Conservation (phyloP, 345 rosid species). For the Gossypium sturtianum region DNA sequence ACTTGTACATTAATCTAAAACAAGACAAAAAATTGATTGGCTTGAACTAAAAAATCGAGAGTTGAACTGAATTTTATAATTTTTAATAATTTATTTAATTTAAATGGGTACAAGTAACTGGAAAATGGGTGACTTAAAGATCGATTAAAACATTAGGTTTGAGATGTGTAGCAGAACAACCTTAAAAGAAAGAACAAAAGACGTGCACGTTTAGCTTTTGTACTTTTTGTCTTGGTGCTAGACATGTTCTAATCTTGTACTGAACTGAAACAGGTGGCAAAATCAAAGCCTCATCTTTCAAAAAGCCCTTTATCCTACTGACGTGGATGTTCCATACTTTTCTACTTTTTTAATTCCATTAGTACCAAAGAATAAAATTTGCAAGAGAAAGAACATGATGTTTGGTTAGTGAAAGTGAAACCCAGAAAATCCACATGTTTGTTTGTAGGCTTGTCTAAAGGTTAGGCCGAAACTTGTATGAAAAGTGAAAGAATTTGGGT, state of each 20-base stretch:
- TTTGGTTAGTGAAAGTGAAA: neutral
- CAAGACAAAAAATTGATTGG: too few species aligned
- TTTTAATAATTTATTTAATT: too few species aligned
- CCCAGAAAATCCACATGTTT: neutral
- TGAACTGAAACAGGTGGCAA: neutral
- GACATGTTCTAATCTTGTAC: neutral
- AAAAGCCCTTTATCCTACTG: neutral
- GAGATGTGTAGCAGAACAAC: neutral
- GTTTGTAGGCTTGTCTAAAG: fast-evolving
- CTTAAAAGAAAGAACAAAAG: neutral
- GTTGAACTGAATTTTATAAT: too few species aligned
- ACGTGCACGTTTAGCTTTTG: neutral
- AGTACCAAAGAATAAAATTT: neutral
- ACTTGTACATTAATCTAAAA: too few species aligned
- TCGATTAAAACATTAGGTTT: neutral
- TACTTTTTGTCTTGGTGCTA: neutral
- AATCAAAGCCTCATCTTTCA: neutral
- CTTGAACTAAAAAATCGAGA: too few species aligned
- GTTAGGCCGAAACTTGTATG: too few species aligned
- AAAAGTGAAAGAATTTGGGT: too few species aligned
- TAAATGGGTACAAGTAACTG: too few species aligned
- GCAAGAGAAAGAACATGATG: neutral
- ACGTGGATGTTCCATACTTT: neutral
- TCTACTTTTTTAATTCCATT: neutral
- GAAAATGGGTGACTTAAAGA: too few species aligned